These are phyloP conservation scores for Amanita brunnescens DNA, from an alignment of 768 basidiomycete genomes.

Conservation along the genomic window DNA sequence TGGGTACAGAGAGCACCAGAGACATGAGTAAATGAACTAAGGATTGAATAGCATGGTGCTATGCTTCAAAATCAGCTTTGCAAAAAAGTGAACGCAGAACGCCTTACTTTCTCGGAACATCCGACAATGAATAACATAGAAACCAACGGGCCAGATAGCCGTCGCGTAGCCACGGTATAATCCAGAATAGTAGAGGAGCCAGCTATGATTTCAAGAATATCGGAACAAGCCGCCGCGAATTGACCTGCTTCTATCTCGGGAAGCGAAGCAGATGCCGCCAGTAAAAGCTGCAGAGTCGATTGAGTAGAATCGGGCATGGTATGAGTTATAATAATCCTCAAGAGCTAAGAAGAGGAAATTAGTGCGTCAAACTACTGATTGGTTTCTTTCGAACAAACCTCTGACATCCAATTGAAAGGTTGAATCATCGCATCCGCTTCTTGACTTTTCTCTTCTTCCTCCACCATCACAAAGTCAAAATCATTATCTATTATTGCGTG, in stretches of 20 bases:
- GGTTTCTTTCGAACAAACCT: constrained; percentile 30
- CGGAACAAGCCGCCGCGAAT: constrained; percentile 36
- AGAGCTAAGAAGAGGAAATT: constrained; percentile 32
- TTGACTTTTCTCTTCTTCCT: constrained; percentile 20
- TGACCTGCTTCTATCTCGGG: constrained; percentile 4
- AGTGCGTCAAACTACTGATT: constrained; percentile 6
- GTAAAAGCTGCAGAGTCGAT: constrained; percentile 46
- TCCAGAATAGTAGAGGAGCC: constrained; percentile 23
- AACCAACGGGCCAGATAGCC: constrained; percentile 28
- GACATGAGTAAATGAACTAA: constrained; percentile 44
- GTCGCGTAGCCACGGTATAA: constrained; percentile 21
- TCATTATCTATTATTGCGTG: constrained; percentile 15
- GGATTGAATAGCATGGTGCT: constrained; percentile 40
- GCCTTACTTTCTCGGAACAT: constrained; percentile 32
- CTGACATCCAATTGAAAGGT: constrained; percentile 42
- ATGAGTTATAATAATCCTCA: constrained; percentile 54
- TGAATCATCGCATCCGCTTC: constrained; percentile 18
- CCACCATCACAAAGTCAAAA: constrained; percentile 28
- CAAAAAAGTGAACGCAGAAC: not conserved
- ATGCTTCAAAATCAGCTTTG: constrained; percentile 11
- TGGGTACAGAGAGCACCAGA: constrained; percentile 40
- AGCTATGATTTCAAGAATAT: constrained; percentile 39
- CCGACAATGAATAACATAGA: constrained; percentile 31
- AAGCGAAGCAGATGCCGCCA: constrained; percentile 18
- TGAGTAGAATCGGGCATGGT: constrained; percentile 25